Percentiles rank a stretch among this genome's conserved stretches.
phyloP scores from a whole-genome alignment of 148 eudicot genomes.

The Silene uniflora region DNA sequence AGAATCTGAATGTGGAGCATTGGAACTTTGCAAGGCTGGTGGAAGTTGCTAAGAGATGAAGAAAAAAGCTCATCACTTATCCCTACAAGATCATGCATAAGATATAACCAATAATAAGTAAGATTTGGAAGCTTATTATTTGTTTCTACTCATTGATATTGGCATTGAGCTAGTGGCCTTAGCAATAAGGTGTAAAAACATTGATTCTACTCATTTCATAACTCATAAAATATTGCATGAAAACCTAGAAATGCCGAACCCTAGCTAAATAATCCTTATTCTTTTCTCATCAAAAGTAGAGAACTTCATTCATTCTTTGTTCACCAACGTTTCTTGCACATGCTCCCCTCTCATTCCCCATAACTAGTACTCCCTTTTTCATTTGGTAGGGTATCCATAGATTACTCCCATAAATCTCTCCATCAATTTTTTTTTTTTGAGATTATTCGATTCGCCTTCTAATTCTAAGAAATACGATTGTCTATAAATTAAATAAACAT shows the following conservation, averaged over 20 bases:
- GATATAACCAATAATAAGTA: constrained; percentile 14
- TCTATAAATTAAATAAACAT: too few species aligned
- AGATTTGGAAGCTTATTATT: constrained; percentile 25
- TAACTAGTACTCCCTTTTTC: constrained; percentile 11
- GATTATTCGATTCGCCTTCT: too few species aligned
- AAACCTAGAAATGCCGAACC: constrained; percentile 30
- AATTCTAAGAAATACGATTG: too few species aligned
- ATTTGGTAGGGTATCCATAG: constrained; percentile 21
- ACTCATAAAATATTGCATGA: constrained; percentile 15
- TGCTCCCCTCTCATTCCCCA: constrained; percentile 33
- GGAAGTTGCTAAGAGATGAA: constrained; percentile 18
- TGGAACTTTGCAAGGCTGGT: constrained; percentile 24
- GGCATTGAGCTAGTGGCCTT: constrained; percentile 21
- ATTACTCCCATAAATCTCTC: constrained; percentile 6
- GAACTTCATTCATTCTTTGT: constrained; percentile 21
- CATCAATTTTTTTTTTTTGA: too few species aligned
- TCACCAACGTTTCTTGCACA: constrained; percentile 36
- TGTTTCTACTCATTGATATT: background rate
- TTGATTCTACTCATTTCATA: constrained; percentile 19
- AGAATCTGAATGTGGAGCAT: constrained; percentile 24
- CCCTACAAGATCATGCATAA: constrained; percentile 30
- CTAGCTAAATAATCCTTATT: constrained; percentile 22
- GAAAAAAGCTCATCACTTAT: constrained; percentile 27
- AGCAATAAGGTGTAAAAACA: constrained; percentile 14
- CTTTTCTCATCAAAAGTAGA: constrained; percentile 34